Evolutionary conservation across 805 yeast species (phyloP), one percentile per base, ranked within the genome.

Genomic region (Metschnikowia colocasiae): DNA sequence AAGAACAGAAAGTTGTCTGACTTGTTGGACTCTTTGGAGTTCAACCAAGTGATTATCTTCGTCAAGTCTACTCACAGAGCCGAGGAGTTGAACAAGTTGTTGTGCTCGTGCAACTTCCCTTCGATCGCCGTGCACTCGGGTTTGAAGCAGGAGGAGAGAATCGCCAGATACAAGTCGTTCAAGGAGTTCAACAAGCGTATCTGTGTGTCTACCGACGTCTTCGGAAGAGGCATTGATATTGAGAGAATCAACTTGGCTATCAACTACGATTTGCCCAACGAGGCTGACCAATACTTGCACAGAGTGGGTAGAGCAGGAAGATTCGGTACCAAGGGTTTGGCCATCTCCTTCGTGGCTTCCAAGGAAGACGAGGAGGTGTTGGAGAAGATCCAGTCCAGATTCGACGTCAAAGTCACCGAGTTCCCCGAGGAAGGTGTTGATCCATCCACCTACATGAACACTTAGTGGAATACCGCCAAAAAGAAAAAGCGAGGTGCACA

Each of bases 231-330:
- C 78, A 94, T 92, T 63, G 99, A 92, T 81, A 92, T 92, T 59
- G 99, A 92, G 80, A 89, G 99, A 76, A 92, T 92, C 74, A 92
- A 92, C 75, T 75, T 92, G 69, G 99, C 99, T 53, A 90, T 92
- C 78, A 94, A 92, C 79, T 92, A 92, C 73, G 99, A 92, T 73
- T 76, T 92, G 77, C 97, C 99, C 60, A 77, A 72, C 56, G 97
- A 91, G 75, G 96, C 98, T 55, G 98, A 92, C 72, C 97, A 94
- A 73, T 92, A 94, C 74, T 81, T 92, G 68, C 99, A 92, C 78
- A 89, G 99, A 78, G 99, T 92, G 54, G 99, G 99, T 66, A 90
- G 99, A 82, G 99, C 99, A 59, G 99, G 99, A 75, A 91, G 99
- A 81, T 92, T 92, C 63, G 99, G 99, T 78, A 92, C 99, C 67